These are phyloP conservation scores for Jatropha multifida DNA, from an alignment of 441 rosid species.

Conservation along the genomic window DNA sequence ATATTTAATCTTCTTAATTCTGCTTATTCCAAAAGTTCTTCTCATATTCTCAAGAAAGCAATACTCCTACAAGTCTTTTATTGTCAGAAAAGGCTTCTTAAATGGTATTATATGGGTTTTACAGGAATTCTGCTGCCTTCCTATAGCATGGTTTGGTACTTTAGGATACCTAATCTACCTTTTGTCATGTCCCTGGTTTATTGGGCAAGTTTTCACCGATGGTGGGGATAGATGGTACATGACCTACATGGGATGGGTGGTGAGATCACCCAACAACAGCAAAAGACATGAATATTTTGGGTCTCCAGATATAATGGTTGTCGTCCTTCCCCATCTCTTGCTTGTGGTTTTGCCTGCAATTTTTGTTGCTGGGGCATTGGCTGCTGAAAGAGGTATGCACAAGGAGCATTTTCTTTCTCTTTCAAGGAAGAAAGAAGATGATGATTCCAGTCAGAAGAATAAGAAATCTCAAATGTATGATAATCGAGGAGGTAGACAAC, in stretches of 20 bases:
- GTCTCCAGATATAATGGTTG: constrained; percentile 77
- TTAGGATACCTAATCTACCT: constrained; percentile 64
- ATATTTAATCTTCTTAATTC: constrained; percentile 41
- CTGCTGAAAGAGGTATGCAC: constrained; percentile 61
- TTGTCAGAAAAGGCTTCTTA: constrained; percentile 44
- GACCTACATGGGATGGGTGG: constrained; percentile 88
- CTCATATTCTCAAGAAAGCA: constrained; percentile 48
- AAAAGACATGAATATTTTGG: constrained; percentile 56
- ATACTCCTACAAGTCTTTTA: constrained; percentile 51
- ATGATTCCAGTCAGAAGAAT: constrained; percentile 38
- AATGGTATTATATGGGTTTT: constrained; percentile 58
- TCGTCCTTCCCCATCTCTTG: constrained; percentile 77
- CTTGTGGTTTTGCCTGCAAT: constrained; percentile 65
- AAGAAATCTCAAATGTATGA: constrained; percentile 32
- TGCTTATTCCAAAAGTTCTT: constrained; percentile 60
- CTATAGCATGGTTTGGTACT: constrained; percentile 61
- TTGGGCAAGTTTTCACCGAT: constrained; percentile 68
- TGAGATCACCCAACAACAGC: constrained; percentile 32
- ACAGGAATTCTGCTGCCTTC: constrained; percentile 70
- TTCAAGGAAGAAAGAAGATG: constrained; percentile 65
- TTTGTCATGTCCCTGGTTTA: constrained; percentile 70
- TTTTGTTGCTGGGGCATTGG: constrained; percentile 51
- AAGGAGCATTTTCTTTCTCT: constrained; percentile 50
- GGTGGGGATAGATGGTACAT: constrained; percentile 55
- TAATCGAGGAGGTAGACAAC: constrained; percentile 25